phyloP scores from a whole-genome alignment of 345 rosid species.

The Dimocarpus longan region DNA sequence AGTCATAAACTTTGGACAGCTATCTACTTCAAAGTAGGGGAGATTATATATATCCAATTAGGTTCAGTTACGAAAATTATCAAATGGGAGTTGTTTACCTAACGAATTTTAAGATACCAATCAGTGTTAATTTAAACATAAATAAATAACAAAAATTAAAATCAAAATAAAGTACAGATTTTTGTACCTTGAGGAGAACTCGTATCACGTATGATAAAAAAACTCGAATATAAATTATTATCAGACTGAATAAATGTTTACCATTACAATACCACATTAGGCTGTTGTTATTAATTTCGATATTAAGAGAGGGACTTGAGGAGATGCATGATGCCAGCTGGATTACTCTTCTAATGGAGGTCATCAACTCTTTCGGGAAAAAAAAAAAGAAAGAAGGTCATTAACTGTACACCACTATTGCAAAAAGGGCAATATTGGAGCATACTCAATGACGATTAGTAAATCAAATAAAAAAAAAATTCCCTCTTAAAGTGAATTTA shows the following conservation, averaged over 20 bases:
- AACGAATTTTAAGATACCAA: too few species aligned
- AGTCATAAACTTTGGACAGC: too few species aligned
- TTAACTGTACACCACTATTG: conserved; percentile 20
- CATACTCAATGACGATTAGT: conserved; percentile 14
- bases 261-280: too few species aligned
- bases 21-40: too few species aligned
- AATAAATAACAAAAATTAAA: too few species aligned
- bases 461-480: conserved; percentile 10
- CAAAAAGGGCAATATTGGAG: background rate
- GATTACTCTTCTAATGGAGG: conserved; percentile 5
- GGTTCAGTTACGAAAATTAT: background rate
- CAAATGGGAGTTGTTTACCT: too few species aligned
- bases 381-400: background rate
- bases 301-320: conserved; percentile 5
- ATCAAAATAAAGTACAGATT: background rate
- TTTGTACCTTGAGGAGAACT: background rate
- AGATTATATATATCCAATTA: background rate
- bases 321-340: conserved; percentile 9
- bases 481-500: conserved; percentile 12
- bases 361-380: background rate
- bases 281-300: background rate
- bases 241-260: too few species aligned
- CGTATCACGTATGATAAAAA: too few species aligned
- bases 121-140: too few species aligned
- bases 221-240: too few species aligned